These are phyloP conservation scores for Fusarium chlamydosporum DNA, from an alignment of 2,329 filamentous ascomycete species.

Conservation along the genomic window DNA sequence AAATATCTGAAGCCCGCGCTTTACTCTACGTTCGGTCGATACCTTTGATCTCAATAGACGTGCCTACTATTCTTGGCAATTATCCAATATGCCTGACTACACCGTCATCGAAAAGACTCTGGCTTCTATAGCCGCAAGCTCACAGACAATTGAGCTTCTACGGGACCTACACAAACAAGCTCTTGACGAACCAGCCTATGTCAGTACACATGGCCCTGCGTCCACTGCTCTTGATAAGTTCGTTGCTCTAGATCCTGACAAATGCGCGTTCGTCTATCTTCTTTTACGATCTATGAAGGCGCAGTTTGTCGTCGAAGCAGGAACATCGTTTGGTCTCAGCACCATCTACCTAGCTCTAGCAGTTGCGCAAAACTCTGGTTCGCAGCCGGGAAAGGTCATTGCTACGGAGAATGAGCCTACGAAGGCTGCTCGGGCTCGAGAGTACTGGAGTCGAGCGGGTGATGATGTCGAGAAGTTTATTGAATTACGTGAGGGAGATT, in stretches of 20 bases:
- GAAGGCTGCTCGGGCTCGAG: constrained; percentile 66
- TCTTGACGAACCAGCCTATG: constrained; percentile 50
- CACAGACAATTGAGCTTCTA: constrained; percentile 49
- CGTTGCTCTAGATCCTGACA: constrained; percentile 71
- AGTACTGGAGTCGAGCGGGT: constrained; percentile 68
- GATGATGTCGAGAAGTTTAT: constrained; percentile 64
- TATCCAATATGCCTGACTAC: constrained; percentile 34
- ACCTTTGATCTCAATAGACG: rapidly evolving
- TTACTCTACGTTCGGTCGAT: no score
- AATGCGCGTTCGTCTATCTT: constrained; percentile 69
- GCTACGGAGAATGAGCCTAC: constrained; percentile 71
- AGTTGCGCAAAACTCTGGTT: constrained; percentile 62
- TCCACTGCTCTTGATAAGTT: constrained; percentile 63
- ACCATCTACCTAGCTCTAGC: constrained; percentile 74
- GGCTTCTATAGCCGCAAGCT: constrained; percentile 50
- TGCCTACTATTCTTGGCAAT: not conserved
- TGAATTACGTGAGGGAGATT: constrained; percentile 70
- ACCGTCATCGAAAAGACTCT: constrained; percentile 51
- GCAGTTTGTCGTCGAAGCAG: constrained; percentile 69
- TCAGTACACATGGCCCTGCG: constrained; percentile 47
- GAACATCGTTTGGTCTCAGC: constrained; percentile 72
- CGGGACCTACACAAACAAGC: constrained; percentile 52
- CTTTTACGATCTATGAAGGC: constrained; percentile 65
- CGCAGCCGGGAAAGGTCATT: constrained; percentile 60
- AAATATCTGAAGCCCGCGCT: not conserved